phyloP scores from a whole-genome alignment of 441 rosid genomes.

The Gossypium gossypioides region DNA sequence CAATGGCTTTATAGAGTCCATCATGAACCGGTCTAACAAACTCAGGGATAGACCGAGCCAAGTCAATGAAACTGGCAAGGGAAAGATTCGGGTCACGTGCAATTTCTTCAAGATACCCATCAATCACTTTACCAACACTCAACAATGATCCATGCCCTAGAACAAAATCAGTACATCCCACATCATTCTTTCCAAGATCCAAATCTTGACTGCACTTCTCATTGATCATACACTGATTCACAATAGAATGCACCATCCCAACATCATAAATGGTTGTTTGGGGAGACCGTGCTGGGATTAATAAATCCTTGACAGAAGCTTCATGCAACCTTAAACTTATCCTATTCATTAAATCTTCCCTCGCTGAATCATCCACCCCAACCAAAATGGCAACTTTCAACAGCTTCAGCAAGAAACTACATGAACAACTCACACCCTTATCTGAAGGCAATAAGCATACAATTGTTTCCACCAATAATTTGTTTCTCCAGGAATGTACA shows the following conservation, averaged over 20 bases:
- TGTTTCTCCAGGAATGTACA: constrained; percentile 36
- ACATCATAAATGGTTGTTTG: constrained; percentile 50
- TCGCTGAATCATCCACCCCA: constrained; percentile 40
- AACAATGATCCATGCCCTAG: constrained; percentile 41
- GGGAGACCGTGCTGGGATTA: constrained; percentile 45
- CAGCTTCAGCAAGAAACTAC: constrained; percentile 73
- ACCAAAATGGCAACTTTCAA: constrained; percentile 59
- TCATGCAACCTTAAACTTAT: constrained; percentile 61
- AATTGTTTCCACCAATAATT: constrained; percentile 60
- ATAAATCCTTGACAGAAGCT: constrained; percentile 61
- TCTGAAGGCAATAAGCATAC: constrained; percentile 59
- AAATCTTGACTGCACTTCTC: constrained; percentile 32
- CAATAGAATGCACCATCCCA: constrained; percentile 53
- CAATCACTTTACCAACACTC: constrained; percentile 56
- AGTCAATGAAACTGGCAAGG: constrained; percentile 40
- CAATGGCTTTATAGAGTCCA: constrained; percentile 79
- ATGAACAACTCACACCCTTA: constrained; percentile 48
- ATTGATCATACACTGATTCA: constrained; percentile 34
- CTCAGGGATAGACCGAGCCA: constrained; percentile 58
- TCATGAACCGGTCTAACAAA: constrained; percentile 71
- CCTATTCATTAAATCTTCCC: constrained; percentile 49
- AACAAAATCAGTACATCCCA: constrained; percentile 34
- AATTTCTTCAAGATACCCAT: constrained; percentile 59
- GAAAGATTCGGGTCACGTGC: constrained; percentile 41
- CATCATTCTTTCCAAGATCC: constrained; percentile 28